A percentile compares a stretch with the other conserved stretches of the same genome.
phyloP scores from a whole-genome alignment of 2,329 filamentous ascomycete species.

The Cylindrodendrum hubeiense region DNA sequence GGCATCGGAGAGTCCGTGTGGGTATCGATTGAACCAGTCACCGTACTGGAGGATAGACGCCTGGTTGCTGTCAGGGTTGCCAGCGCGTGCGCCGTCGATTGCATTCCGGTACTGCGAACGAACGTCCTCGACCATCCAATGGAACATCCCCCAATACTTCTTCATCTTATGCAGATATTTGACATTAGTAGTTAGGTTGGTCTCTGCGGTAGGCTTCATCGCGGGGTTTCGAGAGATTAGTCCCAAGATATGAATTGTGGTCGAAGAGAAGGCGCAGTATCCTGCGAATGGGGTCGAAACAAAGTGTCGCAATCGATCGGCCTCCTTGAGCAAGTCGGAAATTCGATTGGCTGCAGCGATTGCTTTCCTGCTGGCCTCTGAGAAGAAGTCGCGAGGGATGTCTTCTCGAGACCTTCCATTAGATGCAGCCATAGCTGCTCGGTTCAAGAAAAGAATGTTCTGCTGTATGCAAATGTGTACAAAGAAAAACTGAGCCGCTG shows the following conservation, averaged over 20 bases:
- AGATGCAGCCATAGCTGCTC: conserved; percentile 83
- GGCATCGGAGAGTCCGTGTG: conserved; percentile 86
- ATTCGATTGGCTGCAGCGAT: conserved; percentile 89
- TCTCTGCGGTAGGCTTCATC: conserved; percentile 83
- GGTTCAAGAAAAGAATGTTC: conserved; percentile 89
- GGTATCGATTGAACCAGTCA: conserved; percentile 97
- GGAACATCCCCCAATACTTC: conserved; percentile 98
- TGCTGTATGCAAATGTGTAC: conserved; percentile 92
- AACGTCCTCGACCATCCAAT: conserved; percentile 94
- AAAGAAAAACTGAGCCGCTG: conserved; percentile 92
- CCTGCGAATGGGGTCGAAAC: conserved; percentile 93
- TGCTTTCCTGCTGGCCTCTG: conserved; percentile 79
- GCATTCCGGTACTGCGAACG: conserved; percentile 89
- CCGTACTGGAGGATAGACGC: conserved; percentile 90
- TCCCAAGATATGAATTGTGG: conserved; percentile 93
- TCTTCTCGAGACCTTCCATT: conserved; percentile 74
- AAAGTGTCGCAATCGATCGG: conserved; percentile 75
- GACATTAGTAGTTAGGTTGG: conserved; percentile 88
- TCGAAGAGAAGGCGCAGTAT: conserved; percentile 93
- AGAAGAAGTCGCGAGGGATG: conserved; percentile 82
- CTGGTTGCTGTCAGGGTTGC: conserved; percentile 62
- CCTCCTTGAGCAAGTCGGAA: conserved; percentile 84
- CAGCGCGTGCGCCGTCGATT: conserved; percentile 82
- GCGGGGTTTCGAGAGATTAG: conserved; percentile 87
- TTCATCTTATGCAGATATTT: conserved; percentile 95